Conservation (phyloP, 805 yeast genomes). For the Candida fluviatilis region DNA sequence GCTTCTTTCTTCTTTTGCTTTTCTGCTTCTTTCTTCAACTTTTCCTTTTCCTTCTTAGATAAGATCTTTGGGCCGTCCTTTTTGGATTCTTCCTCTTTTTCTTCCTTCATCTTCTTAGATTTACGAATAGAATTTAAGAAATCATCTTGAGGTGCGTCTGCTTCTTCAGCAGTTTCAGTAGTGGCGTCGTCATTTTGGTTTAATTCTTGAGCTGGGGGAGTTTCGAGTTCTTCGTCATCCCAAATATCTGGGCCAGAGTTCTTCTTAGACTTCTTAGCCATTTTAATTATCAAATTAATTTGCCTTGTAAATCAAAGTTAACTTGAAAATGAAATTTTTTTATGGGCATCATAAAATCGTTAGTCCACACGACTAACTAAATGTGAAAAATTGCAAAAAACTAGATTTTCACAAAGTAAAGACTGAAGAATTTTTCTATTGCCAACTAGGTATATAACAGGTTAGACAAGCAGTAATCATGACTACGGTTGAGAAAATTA, state of each 20-base stretch:
- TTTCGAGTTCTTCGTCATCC: slow-evolving; percentile 70
- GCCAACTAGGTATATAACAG: neutral
- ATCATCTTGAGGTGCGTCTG: slow-evolving; percentile 36
- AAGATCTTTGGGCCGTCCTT: slow-evolving; percentile 69
- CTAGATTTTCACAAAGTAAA: too few relatives aligned
- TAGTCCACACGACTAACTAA: slow-evolving; percentile 12
- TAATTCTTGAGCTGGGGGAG: slow-evolving; percentile 32
- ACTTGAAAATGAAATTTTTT: slow-evolving; percentile 13
- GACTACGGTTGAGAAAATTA: slow-evolving; percentile 58
- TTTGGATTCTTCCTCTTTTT: slow-evolving; percentile 47
- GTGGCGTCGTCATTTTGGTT: slow-evolving; percentile 23
- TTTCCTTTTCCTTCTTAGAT: slow-evolving; percentile 91
- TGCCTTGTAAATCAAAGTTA: neutral
- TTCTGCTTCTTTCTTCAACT: slow-evolving; percentile 89
- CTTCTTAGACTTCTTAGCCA: slow-evolving; percentile 61
- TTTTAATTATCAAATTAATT: slow-evolving; percentile 14
- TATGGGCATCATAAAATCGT: slow-evolving; percentile 8
- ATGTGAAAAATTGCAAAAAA: slow-evolving; percentile 1
- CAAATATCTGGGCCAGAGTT: slow-evolving; percentile 69
- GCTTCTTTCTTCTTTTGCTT: slow-evolving; percentile 88
- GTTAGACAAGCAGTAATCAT: slow-evolving; percentile 11
- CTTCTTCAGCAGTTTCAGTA: slow-evolving; percentile 15
- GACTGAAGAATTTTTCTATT: too few relatives aligned
- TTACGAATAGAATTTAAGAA: slow-evolving; percentile 80
- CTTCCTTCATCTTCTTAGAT: slow-evolving; percentile 74